phyloP scores from a whole-genome alignment of 1,139 yeast genomes.

The Kazachstania sp. region DNA sequence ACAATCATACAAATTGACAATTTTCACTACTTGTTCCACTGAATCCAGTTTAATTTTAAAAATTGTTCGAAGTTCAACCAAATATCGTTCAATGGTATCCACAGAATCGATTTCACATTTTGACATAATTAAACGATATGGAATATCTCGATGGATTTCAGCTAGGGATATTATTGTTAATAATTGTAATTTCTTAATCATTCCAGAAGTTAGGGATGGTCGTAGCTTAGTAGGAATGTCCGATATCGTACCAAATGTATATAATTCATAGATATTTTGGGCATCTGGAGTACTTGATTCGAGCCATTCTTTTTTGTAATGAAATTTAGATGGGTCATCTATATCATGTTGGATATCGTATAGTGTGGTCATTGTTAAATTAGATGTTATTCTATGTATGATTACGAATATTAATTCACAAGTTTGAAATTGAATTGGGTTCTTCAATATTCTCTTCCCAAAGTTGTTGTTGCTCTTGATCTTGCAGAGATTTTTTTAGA shows the following conservation, averaged over 20 bases:
- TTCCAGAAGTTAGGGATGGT: slow-evolving; percentile 5
- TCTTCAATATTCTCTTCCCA: too few relatives aligned
- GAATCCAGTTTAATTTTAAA: slow-evolving; percentile 21
- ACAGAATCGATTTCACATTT: slow-evolving; percentile 11
- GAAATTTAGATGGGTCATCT: slow-evolving; percentile 15
- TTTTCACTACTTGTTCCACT: slow-evolving; percentile 10
- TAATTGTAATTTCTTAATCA: slow-evolving; percentile 18
- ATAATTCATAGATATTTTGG: slow-evolving; percentile 17
- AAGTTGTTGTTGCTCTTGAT: too few relatives aligned
- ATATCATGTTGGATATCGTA: neutral
- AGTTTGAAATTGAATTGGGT: too few relatives aligned
- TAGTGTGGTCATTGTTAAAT: neutral
- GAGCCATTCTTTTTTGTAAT: slow-evolving; percentile 24
- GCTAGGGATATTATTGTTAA: slow-evolving; percentile 19
- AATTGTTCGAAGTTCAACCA: slow-evolving; percentile 16
- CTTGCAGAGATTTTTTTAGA: too few relatives aligned
- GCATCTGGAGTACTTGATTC: slow-evolving; percentile 5
- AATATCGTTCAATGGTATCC: slow-evolving; percentile 14
- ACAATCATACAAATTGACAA: slow-evolving; percentile 14
- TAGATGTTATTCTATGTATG: neutral
- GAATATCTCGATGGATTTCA: slow-evolving; percentile 10
- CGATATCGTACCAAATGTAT: slow-evolving; percentile 22
- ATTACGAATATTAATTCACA: too few relatives aligned
- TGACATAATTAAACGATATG: slow-evolving; percentile 11
- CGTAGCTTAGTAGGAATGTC: slow-evolving; percentile 9